These are phyloP conservation scores for Hypseocharis bilobata DNA, from an alignment of 441 rosid genomes.

Conservation along the genomic window DNA sequence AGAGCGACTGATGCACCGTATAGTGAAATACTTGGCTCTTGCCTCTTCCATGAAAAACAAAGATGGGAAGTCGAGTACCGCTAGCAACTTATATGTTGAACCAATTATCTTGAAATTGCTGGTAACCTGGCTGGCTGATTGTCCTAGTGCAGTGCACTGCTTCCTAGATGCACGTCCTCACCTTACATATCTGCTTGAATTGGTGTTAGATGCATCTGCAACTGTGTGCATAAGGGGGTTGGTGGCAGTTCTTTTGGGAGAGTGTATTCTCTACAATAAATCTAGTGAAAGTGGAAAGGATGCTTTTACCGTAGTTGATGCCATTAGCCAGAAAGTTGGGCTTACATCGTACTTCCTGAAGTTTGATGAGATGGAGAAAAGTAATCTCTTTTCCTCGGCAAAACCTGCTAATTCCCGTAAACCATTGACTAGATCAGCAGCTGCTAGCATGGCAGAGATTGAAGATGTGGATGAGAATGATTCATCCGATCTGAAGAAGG, in stretches of 20 bases:
- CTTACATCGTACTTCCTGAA: constrained; percentile 66
- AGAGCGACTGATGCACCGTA: constrained; percentile 78
- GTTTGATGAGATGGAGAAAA: constrained; percentile 81
- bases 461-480: constrained; percentile 51
- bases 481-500: constrained; percentile 44
- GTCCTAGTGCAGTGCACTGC: constrained; percentile 75
- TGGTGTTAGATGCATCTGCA: constrained; percentile 57
- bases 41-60: constrained; percentile 66
- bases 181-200: constrained; percentile 64
- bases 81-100: constrained; percentile 44
- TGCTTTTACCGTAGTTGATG: constrained; percentile 66
- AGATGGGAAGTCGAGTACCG: constrained; percentile 50
- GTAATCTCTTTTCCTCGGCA: constrained; percentile 52
- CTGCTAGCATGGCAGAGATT: constrained; percentile 75
- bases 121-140: constrained; percentile 75
- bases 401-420: constrained; percentile 42
- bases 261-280: constrained; percentile 68
- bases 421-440: constrained; percentile 65
- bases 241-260: constrained; percentile 79
- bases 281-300: constrained; percentile 67
- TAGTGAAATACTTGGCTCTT: constrained; percentile 83
- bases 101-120: constrained; percentile 78
- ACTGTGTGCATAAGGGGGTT: constrained; percentile 65
- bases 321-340: constrained; percentile 79
- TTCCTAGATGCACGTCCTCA: constrained; percentile 86